Base-by-base conservation (phyloP, 306 rosid species). In the Abrus pulchellus region DNA sequence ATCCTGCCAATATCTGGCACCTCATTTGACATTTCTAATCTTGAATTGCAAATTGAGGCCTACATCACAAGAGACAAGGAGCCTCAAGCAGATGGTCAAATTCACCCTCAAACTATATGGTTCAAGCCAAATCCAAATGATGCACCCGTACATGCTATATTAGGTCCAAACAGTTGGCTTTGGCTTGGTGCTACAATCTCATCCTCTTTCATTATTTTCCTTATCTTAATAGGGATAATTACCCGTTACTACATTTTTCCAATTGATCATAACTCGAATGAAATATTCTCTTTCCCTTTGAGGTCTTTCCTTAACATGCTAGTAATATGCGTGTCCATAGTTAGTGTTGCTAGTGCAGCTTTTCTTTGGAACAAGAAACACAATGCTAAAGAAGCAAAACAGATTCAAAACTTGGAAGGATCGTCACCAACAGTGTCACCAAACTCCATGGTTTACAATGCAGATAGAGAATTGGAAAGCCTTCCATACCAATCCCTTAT, bases 81-180 rank as follows among this genome's bases (percentile, higher is more conserved):
- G 13, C 81, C 85, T 47, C 53, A 74, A 61, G 2, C 75, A 32
- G 82, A 85, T 49, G 47, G 0, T 2, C 1, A 54, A 29, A 60
- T 63, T 44, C 74, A 76, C 11, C 70, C 85, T n/a, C 80, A 77
- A 79, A 50, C 76, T 34, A 27, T 55, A 67, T 62, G 88, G 90
- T 83, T 90, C 76, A 89, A 89, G 52, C 91, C 98, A 56, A 69
- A 41, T 41, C 67, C 79, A 36, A 85, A 77, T 40, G 97, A 93
- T 68, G 73, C 62, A 8, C 89, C 95, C 0, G 27, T 89, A 20
- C 80, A 87, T n/a, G 86, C 89, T 33, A 75, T 79, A 40, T 72
- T 94, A 59, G 98, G 97, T 20, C 84, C 85, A 30, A 90, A 92
- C 47, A 53, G 75, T 32, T 90, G 98, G 98, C 84, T 94, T 5